Conservation (phyloP, 768 basidiomycete species). For the Agrocybe pediades region DNA sequence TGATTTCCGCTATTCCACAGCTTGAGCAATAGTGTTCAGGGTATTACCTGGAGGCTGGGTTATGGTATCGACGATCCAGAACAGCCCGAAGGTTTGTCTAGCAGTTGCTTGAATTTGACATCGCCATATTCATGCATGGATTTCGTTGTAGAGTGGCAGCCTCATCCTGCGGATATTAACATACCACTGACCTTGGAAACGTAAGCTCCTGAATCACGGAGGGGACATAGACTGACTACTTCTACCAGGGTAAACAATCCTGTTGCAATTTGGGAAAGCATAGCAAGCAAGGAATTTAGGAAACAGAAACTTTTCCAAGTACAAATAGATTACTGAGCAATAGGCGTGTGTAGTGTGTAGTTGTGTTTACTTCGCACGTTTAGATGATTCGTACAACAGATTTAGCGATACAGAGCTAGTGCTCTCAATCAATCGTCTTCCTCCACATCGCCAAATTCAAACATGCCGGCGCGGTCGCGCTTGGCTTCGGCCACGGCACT, state of each 20-base stretch:
- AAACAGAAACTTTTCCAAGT: slow-evolving; percentile 4
- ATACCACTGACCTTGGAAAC: slow-evolving; percentile 49
- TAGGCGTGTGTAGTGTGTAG: neutral
- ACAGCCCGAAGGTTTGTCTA: slow-evolving; percentile 55
- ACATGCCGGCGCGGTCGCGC: slow-evolving; percentile 77
- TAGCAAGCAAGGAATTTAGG: slow-evolving; percentile 28
- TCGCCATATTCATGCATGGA: neutral
- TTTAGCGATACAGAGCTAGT: neutral
- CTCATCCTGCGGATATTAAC: slow-evolving; percentile 53
- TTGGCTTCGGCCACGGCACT: slow-evolving; percentile 66
- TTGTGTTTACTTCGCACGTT: too few species aligned
- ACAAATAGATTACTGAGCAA: slow-evolving; percentile 3
- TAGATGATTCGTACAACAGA: neutral
- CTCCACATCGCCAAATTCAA: slow-evolving; percentile 90
- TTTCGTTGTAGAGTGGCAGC: slow-evolving; percentile 51
- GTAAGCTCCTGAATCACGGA: slow-evolving; percentile 35
- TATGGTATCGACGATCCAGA: slow-evolving; percentile 54
- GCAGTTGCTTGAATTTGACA: neutral
- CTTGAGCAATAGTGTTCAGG: slow-evolving; percentile 56
- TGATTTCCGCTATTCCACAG: slow-evolving; percentile 24
- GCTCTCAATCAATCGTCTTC: slow-evolving; percentile 62
- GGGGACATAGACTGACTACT: slow-evolving; percentile 1
- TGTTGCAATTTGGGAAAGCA: slow-evolving; percentile 51
- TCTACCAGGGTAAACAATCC: slow-evolving; percentile 57
- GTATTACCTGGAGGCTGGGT: slow-evolving; percentile 65